phyloP scores from a whole-genome alignment of 371 early-diverging fungal genomes.

The Mortierella sp. region DNA sequence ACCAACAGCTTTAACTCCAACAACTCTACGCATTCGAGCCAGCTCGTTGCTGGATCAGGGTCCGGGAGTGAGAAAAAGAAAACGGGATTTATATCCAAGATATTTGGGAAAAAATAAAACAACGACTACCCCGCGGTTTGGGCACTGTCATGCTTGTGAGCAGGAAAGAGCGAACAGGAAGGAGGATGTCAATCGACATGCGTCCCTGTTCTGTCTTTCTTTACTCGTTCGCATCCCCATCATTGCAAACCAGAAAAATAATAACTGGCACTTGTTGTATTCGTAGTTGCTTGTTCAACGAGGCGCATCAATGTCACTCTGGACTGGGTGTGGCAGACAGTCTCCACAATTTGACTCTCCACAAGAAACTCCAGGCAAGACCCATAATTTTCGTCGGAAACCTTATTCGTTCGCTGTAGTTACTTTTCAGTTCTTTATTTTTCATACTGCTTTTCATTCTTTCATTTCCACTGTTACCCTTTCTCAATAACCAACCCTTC shows the following conservation, averaged over 20 bases:
- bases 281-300: background rate
- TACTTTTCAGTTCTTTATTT: too few species aligned
- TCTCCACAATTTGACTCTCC: background rate
- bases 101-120: slow-evolving; percentile 49
- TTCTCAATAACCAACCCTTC: background rate
- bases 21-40: slow-evolving; percentile 10
- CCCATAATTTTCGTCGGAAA: background rate
- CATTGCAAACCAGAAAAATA: background rate
- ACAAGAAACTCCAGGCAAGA: background rate
- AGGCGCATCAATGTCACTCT: background rate
- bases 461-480: background rate
- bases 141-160: background rate
- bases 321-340: background rate
- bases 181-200: background rate
- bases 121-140: background rate
- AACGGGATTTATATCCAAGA: slow-evolving; percentile 51
- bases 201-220: background rate
- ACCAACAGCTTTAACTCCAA: background rate
- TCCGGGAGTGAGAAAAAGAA: slow-evolving; percentile 48
- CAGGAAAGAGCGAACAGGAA: background rate
- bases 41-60: slow-evolving; percentile 33
- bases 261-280: background rate
- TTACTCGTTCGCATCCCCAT: background rate
- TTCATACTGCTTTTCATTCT: background rate
- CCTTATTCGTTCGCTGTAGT: too few species aligned